Percentiles rank a stretch among this genome's conserved stretches.
These are phyloP conservation scores for Candida easanensis DNA, from an alignment of 805 yeast genomes.

Conservation along the genomic window DNA sequence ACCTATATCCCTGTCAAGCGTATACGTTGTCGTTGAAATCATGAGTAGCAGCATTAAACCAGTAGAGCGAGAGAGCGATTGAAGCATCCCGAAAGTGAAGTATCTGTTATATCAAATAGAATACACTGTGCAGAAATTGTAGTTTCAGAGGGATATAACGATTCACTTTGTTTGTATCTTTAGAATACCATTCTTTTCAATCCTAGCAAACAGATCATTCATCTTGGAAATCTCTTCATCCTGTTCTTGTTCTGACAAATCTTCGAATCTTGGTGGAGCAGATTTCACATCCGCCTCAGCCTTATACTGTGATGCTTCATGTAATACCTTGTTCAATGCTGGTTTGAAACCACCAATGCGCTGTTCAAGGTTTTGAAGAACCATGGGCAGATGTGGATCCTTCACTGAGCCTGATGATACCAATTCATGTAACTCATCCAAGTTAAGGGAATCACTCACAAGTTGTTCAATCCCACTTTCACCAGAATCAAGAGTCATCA, in stretches of 20 bases:
- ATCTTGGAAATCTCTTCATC: constrained; percentile 27
- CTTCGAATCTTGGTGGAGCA: constrained; percentile 23
- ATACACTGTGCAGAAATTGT: no score
- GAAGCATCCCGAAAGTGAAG: no score
- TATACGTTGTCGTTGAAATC: no score
- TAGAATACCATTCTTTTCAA: constrained; percentile 28
- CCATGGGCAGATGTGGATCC: constrained; percentile 20
- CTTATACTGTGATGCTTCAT: constrained; percentile 8
- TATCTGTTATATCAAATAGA: no score
- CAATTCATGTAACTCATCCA: constrained; percentile 9
- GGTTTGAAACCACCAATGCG: constrained; percentile 1
- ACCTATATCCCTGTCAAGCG: no score
- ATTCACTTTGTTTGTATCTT: constrained; percentile 24
- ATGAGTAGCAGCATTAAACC: no score
- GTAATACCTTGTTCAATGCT: constrained; percentile 3
- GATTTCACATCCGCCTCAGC: constrained; percentile 1
- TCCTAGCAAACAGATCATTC: constrained; percentile 22
- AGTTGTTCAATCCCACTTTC: constrained; percentile 24
- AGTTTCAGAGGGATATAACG: no score
- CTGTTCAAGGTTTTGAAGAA: constrained; percentile 6
- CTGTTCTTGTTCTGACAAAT: constrained; percentile 25
- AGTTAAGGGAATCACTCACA: constrained; percentile 15
- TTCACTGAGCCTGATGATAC: background rate
- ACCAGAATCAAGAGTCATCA: constrained; percentile 33
- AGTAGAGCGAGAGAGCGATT: no score